A percentile compares a stretch with the other conserved stretches of the same genome.
These are phyloP conservation scores for Chlorella vulgaris DNA, from an alignment of 139 green algal species.

Conservation along the genomic window DNA sequence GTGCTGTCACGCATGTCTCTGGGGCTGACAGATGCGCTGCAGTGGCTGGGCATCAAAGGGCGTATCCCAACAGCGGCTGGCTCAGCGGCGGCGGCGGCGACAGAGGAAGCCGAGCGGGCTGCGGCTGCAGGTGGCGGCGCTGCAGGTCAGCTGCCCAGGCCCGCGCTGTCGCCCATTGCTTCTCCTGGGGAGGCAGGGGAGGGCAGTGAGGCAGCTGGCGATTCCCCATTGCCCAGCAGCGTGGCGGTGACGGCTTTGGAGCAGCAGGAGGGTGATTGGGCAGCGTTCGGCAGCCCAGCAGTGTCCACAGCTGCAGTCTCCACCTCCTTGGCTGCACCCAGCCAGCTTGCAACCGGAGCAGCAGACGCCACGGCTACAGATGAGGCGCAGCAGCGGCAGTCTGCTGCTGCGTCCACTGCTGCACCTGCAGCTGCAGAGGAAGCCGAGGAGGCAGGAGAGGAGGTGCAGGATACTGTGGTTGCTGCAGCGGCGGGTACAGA, in stretches of 20 bases:
- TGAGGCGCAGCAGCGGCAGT: background rate
- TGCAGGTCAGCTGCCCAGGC: background rate
- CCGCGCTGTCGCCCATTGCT: background rate
- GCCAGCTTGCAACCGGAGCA: background rate
- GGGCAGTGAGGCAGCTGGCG: background rate
- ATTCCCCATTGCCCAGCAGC: background rate
- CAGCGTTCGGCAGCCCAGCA: background rate
- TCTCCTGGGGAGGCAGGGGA: background rate
- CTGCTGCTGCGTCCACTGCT: too few relatives aligned
- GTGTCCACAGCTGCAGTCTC: background rate
- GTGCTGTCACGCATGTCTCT: constrained; percentile 42
- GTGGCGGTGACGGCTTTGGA: background rate
- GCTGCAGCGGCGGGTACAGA: background rate
- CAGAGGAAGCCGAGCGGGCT: background rate
- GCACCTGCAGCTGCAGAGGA: background rate
- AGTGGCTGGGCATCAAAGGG: constrained; percentile 32
- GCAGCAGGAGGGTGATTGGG: background rate
- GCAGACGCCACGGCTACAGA: too few relatives aligned
- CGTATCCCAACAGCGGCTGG: constrained; percentile 7
- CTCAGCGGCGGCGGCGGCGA: too few relatives aligned
- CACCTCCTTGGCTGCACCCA: background rate
- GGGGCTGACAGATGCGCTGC: constrained; percentile 39
- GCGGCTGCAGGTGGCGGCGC: background rate
- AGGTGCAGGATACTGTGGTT: background rate
- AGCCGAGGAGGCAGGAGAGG: background rate